Percentiles rank a stretch among this genome's conserved stretches.
Conservation (phyloP, 1,284 basidiomycete genomes). For the Butyriboletus appendiculatus region DNA sequence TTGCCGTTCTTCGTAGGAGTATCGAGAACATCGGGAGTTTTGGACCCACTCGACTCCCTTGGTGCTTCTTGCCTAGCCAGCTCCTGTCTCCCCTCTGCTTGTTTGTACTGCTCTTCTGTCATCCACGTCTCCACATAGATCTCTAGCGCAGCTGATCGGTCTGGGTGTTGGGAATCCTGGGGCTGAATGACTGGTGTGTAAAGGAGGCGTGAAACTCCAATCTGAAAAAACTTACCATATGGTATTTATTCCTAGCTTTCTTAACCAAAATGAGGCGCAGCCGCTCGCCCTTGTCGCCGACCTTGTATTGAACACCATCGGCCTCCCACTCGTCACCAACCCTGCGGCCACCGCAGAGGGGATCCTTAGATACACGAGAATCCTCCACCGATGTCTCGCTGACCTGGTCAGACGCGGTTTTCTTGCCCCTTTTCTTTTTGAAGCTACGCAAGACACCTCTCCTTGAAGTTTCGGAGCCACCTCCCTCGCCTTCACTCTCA, state of each 20-base stretch:
- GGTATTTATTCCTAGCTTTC: constrained; percentile 64
- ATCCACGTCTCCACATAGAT: constrained; percentile 76
- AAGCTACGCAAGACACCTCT: constrained; percentile 28
- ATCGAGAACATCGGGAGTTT: constrained; percentile 39
- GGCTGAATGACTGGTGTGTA: constrained; percentile 48
- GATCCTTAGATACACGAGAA: constrained; percentile 45
- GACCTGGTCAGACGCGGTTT: constrained; percentile 12
- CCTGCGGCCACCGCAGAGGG: constrained; percentile 52
- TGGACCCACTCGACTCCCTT: constrained; percentile 41
- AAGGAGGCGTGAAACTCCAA: constrained; percentile 1
- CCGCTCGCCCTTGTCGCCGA: constrained; percentile 68
- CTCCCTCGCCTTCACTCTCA: constrained; percentile 41
- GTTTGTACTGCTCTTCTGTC: constrained; percentile 68
- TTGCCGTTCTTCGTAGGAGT: constrained; percentile 44
- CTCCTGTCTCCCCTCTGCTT: constrained; percentile 58
- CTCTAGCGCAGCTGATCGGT: constrained; percentile 62
- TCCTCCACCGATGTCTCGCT: constrained; percentile 48
- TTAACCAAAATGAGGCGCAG: constrained; percentile 68
- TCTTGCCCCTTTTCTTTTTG: constrained; percentile 40
- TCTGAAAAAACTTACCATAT: constrained; percentile 55
- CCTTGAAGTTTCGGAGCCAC: constrained; percentile 22
- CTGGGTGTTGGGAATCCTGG: constrained; percentile 73
- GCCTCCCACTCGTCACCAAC: constrained; percentile 76
- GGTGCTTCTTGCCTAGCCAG: constrained; percentile 69
- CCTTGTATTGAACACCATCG: constrained; percentile 67